These are phyloP conservation scores for Phialophora tarda DNA, from an alignment of 2,329 filamentous ascomycete genomes.

Conservation along the genomic window DNA sequence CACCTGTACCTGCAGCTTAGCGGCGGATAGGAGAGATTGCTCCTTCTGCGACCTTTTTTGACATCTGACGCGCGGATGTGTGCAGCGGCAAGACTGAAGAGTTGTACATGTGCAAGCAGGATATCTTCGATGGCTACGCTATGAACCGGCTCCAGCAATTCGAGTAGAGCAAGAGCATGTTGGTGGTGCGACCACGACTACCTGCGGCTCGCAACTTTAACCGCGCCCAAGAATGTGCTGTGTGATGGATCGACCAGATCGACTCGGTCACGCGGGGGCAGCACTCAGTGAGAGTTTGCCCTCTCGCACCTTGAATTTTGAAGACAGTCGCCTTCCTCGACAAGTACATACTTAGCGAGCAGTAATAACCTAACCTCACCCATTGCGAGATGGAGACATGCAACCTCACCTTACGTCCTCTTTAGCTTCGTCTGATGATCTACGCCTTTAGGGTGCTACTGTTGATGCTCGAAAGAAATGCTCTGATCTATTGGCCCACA, in stretches of 20 bases:
- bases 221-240: neutral
- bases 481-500: neutral
- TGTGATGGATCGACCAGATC: neutral
- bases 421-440: neutral
- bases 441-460: neutral
- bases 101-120: neutral
- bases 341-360: neutral
- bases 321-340: neutral
- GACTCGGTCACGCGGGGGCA: neutral
- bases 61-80: constrained; percentile 7
- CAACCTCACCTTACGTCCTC: neutral
- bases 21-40: constrained; percentile 29
- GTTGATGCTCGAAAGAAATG: neutral
- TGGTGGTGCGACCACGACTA: neutral
- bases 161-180: neutral
- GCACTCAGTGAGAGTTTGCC: neutral
- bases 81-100: neutral
- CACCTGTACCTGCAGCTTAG: constrained; percentile 31
- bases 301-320: neutral
- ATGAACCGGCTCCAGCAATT: neutral
- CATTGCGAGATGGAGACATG: neutral
- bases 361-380: neutral
- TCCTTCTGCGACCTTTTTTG: constrained; percentile 12
- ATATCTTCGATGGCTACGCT: neutral
- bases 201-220: neutral